Evolutionary conservation across 2,329 filamentous ascomycete species (phyloP).

Genomic region (Aspergillus aculeatinus): DNA sequence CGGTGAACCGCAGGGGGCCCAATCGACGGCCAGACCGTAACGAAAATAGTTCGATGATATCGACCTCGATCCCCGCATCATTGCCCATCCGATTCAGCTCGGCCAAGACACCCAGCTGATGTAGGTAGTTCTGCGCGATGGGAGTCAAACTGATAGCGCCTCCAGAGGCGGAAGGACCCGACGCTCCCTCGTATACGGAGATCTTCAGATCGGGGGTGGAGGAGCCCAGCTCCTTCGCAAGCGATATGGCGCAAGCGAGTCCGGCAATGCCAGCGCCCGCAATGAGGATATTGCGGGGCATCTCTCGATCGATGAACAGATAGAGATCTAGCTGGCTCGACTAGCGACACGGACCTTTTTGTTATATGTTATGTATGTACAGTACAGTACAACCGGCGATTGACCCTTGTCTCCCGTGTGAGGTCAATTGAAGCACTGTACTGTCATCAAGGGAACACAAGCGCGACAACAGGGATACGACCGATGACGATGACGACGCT

Average conservation of each 20-base stretch:
- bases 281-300: slow-evolving; percentile 21
- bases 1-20: slow-evolving; percentile 31
- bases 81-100: slow-evolving; percentile 31
- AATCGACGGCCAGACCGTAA: slow-evolving; percentile 31
- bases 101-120: slow-evolving; percentile 33
- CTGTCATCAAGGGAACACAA: background rate
- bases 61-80: slow-evolving; percentile 30
- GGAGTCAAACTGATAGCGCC: slow-evolving; percentile 40
- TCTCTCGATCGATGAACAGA: background rate
- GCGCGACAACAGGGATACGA: background rate
- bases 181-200: slow-evolving; percentile 30
- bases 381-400: background rate
- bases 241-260: slow-evolving; percentile 21
- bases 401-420: background rate
- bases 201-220: slow-evolving; percentile 20
- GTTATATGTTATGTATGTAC: background rate
- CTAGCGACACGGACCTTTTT: background rate
- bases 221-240: slow-evolving; percentile 20
- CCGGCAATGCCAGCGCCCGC: slow-evolving; percentile 25
- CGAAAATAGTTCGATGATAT: slow-evolving; percentile 34
- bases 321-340: background rate
- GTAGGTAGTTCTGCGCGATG: slow-evolving; percentile 35
- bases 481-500: background rate
- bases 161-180: slow-evolving; percentile 31
- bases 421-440: background rate